These are phyloP conservation scores for Protomyces arabidopsidicola DNA, from an alignment of 1,139 yeast species.

Conservation along the genomic window DNA sequence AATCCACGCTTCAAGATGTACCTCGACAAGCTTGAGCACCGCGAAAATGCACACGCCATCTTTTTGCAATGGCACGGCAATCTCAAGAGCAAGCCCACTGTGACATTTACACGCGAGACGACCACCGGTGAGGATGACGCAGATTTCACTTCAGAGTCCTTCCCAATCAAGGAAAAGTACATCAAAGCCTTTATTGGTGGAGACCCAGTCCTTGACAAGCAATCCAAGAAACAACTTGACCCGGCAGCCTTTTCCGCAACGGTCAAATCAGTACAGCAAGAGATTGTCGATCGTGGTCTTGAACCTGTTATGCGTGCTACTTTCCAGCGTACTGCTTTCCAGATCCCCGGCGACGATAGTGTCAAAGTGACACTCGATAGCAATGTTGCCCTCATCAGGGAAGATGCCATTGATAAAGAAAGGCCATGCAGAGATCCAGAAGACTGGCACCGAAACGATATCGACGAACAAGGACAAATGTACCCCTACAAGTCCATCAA, in stretches of 20 bases:
- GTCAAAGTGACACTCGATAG: conserved; percentile 86
- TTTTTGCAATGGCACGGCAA: conserved; percentile 91
- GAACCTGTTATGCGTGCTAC: conserved; percentile 84
- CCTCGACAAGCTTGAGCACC: conserved; percentile 69
- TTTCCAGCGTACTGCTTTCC: conserved; percentile 91
- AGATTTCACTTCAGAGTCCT: conserved; percentile 53
- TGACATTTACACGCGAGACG: conserved; percentile 69
- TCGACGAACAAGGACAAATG: conserved; percentile 64
- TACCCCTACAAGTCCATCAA: conserved; percentile 70
- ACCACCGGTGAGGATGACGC: conserved; percentile 51
- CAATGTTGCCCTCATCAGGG: conserved; percentile 79
- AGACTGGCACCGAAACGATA: conserved; percentile 87
- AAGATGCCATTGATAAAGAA: conserved; percentile 76
- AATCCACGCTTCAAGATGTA: conserved; percentile 76
- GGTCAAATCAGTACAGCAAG: conserved; percentile 57
- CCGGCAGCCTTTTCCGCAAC: conserved; percentile 53
- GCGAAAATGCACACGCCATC: conserved; percentile 64
- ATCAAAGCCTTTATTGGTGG: conserved; percentile 57
- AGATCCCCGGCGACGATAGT: conserved; percentile 94
- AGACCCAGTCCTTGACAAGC: conserved; percentile 47
- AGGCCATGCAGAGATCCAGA: conserved; percentile 86
- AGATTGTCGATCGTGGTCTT: conserved; percentile 60
- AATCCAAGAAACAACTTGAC: conserved; percentile 52
- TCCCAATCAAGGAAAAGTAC: conserved; percentile 73
- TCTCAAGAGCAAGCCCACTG: conserved; percentile 67